These are phyloP conservation scores for Eucalyptus victrix DNA, from an alignment of 345 rosid genomes.

Conservation along the genomic window DNA sequence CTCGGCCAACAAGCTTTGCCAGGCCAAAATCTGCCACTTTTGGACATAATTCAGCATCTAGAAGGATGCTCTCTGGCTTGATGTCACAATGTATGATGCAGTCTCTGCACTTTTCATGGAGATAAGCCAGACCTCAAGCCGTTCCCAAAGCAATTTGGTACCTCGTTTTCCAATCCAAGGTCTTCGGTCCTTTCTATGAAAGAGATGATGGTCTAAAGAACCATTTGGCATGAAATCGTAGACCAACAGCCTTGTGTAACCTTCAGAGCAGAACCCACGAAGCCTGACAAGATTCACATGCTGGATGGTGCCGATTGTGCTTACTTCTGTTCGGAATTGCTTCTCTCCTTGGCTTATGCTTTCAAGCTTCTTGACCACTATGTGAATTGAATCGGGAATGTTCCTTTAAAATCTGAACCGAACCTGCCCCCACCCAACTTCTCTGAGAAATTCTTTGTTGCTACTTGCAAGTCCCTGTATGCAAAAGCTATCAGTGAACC, in stretches of 20 bases:
- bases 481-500: no score
- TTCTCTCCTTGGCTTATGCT: constrained; percentile 78
- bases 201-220: constrained; percentile 55
- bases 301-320: constrained; percentile 69
- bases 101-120: constrained; percentile 75
- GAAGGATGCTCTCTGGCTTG: constrained; percentile 75
- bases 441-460: no score
- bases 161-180: constrained; percentile 46
- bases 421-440: no score
- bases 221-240: constrained; percentile 77
- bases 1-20: constrained; percentile 75
- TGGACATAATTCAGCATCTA: constrained; percentile 53
- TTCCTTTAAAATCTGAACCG: no score
- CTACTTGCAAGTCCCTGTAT: no score
- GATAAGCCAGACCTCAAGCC: constrained; percentile 65
- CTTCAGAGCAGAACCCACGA: constrained; percentile 79
- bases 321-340: constrained; percentile 73
- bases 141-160: constrained; percentile 59
- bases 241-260: constrained; percentile 41
- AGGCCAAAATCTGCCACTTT: constrained; percentile 83
- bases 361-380: constrained; percentile 80
- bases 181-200: constrained; percentile 4
- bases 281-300: constrained; percentile 74
- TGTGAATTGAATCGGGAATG: constrained; percentile 30
- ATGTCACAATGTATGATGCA: constrained; percentile 87